Conservation (phyloP, 371 early-diverging fungal genomes). For the Mucor circinelloides region DNA sequence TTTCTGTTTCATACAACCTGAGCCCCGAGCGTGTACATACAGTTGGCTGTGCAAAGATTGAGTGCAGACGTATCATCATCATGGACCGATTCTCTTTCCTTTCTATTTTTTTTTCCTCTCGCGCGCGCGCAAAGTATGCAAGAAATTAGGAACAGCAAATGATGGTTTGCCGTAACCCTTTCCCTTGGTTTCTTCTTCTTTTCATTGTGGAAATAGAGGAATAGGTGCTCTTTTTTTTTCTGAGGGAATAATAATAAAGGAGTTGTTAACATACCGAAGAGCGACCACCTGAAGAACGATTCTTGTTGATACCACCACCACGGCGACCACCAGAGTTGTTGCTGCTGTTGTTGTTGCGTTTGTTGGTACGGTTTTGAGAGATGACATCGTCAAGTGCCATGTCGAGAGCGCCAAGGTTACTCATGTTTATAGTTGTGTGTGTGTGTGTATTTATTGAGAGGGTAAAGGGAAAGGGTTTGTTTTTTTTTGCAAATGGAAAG, state of each 20-base stretch:
- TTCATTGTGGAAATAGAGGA: conserved; percentile 7
- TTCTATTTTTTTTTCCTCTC: background rate
- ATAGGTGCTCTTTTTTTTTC: conserved; percentile 9
- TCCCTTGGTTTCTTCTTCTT: background rate
- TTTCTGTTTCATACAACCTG: background rate
- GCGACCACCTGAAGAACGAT: conserved; percentile 29
- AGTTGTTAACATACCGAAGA: conserved; percentile 40
- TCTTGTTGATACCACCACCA: conserved; percentile 27
- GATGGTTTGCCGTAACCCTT: background rate
- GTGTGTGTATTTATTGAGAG: background rate
- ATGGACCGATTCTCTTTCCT: background rate
- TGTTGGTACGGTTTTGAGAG: conserved; percentile 34
- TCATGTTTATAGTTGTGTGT: conserved; percentile 15
- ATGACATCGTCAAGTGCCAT: conserved; percentile 61
- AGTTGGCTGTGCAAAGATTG: background rate
- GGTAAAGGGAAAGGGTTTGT: background rate
- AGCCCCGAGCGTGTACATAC: background rate
- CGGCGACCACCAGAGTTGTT: conserved; percentile 21
- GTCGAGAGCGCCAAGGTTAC: conserved; percentile 44
- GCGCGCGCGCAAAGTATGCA: background rate
- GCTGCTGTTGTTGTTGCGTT: conserved; percentile 16
- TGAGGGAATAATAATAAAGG: conserved; percentile 1
- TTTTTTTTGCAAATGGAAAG: background rate
- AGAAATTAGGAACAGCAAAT: background rate
- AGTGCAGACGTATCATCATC: background rate